Base-by-base conservation (phyloP, 768 basidiomycete genomes). In the Russula sp. region DNA sequence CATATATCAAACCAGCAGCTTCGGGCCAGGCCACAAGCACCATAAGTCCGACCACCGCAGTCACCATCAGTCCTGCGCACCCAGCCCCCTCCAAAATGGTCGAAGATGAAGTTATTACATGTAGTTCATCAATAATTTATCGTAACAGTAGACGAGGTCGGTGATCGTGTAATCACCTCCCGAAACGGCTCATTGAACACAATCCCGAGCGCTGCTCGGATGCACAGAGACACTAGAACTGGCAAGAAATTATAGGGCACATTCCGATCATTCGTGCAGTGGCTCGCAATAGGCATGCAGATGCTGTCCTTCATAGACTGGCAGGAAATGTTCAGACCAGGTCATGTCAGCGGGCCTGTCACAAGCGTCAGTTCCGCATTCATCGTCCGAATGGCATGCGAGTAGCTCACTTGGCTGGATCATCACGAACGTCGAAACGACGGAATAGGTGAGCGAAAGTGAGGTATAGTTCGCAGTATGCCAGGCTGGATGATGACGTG, bases 391-490 rank as follows among this genome's bases (percentile, higher is more conserved):
- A 42, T 11, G 13, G 7, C 13, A 39, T 2, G n/a, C 16, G 20
- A 3, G 0, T 11, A 29, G 7, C 16, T 52, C 43, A 63, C 62
- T 50, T 63, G 18, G 20, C n/a, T 16, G 4, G 13, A 41, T 65
- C 60, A 7, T 65, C n/a, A 32, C 45, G 39, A 60, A 70, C 56
- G 18, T 68, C 65, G 5, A 70, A 57, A 16, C 67, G 69, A n/a
- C 69, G 66, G 43, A 69, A 64, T 14, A 70, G 10, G 20, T 69
- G 39, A 16, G 59, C 69, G 16, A 70, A 51, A 5, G 59, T 22
- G 22, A 69, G 58, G 50, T 69, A 63, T 7, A 70, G 46, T 48
- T 68, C 62, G 56, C 63, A 63, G 54, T 64, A 68, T 9, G 63
- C 67, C 29, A 60, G 41, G 50, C 69, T 69, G 51, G 14, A 22